Evolutionary conservation across 305 asterid species (phyloP), one percentile per base, ranked within the genome.

Genomic region (Fraxinus xanthoxyloides): DNA sequence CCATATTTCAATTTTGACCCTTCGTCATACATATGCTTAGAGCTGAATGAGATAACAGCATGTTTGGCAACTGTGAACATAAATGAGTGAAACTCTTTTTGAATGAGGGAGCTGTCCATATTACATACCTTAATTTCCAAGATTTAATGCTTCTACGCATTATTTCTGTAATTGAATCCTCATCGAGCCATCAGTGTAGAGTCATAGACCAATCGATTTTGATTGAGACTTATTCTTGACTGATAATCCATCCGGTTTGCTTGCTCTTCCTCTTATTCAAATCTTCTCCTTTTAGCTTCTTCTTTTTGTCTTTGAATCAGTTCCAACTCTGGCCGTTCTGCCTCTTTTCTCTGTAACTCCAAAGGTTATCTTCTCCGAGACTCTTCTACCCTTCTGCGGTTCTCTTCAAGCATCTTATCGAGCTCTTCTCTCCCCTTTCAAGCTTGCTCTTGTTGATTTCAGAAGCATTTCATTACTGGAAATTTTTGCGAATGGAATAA

Each of bases 391-490:
- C 97, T 89, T 89, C 99, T 90, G 0, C 81, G 89, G 80, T 95
- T 95, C 89, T 95, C 98, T 86, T 91, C 98, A 31, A 93, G 93
- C 98, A 95, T 92, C 89, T 92, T 95, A 80, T 95, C 99, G 36
- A 95, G 94, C 86, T 92, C 97, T 82, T 95, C 98, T 85, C 97
- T 93, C 89, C 93, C 98, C 85, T 84, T 91, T 70, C 95, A 88
- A 84, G 94, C 97, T 85, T 93, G 90, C 89, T 93, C 97, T 98
- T 92, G 88, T 81, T 84, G 63, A 51, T 51, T 36, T 36, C 38
- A 32, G 23, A 72, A 40, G 61, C 80, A 83, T 21, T 61, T 61
- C 13, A 23, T 13, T 23, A 23, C 72, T 23, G 15, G 4, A 61
- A 61, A 7, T 2, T 24, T 61, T 36, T 0, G 5, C 17, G 0